Conservation (phyloP, 139 green algal species). For the Auxenochlorella pyrenoidosa region DNA sequence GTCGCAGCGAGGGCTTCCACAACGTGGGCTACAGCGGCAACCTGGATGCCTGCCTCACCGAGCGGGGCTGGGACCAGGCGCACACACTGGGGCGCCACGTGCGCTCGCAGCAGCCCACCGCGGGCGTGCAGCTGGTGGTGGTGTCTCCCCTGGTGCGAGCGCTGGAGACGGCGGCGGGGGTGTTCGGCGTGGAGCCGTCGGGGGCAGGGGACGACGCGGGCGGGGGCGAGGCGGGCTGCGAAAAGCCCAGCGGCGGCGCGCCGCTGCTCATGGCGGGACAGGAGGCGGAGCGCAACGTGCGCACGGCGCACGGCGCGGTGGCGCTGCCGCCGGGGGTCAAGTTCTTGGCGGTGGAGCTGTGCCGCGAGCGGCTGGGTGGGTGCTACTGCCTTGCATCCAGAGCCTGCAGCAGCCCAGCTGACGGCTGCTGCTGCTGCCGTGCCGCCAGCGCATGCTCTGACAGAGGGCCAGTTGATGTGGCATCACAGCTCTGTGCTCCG, state of each 20-base stretch:
- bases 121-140: conserved; percentile 50
- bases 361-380: conserved; percentile 54
- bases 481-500: too few relatives aligned
- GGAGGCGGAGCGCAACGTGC: conserved; percentile 15
- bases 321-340: conserved; percentile 17
- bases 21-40: conserved; percentile 57
- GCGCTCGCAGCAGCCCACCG: conserved; percentile 21
- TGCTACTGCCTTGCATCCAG: neutral
- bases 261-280: conserved; percentile 23
- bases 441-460: too few relatives aligned
- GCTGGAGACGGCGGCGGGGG: conserved; percentile 49
- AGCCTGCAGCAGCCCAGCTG: too few relatives aligned
- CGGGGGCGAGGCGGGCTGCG: neutral
- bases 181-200: neutral
- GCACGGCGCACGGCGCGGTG: conserved; percentile 33
- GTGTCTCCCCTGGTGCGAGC: conserved; percentile 48
- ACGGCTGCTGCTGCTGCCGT: neutral
- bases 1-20: conserved; percentile 61
- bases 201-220: neutral
- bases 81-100: conserved; percentile 55
- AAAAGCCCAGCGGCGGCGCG: neutral
- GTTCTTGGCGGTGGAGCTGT: conserved; percentile 52
- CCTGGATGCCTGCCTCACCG: conserved; percentile 57
- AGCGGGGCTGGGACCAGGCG: conserved; percentile 58
- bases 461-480: too few relatives aligned